Evolutionary conservation across 371 early-diverging fungal genomes (phyloP).

Genomic region (Mycotypha africana): DNA sequence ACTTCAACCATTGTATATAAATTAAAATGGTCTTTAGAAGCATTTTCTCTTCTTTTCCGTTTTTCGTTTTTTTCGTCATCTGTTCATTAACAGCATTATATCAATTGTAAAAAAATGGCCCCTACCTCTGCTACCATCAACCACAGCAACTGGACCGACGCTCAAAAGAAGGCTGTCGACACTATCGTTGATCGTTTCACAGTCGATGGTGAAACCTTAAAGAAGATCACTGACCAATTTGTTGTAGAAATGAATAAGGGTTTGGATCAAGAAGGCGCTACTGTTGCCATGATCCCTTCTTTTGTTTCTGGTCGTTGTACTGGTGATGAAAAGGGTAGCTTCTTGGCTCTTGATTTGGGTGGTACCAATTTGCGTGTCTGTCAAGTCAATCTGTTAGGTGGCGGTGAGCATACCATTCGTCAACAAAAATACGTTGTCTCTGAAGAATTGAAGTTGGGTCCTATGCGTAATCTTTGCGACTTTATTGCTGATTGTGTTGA

Average conservation of each 20-base stretch:
- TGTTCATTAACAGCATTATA: background rate
- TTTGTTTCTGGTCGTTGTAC: constrained; percentile 76
- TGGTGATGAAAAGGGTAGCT: constrained; percentile 81
- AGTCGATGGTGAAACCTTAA: constrained; percentile 46
- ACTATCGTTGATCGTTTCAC: constrained; percentile 50
- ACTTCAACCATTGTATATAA: too few relatives aligned
- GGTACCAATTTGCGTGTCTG: constrained; percentile 93
- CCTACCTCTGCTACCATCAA: too few relatives aligned
- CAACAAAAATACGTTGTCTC: constrained; percentile 72
- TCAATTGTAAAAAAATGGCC: constrained; percentile 5
- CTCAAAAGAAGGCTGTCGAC: constrained; percentile 32
- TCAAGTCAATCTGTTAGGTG: constrained; percentile 69
- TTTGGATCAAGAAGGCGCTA: constrained; percentile 53
- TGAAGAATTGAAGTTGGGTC: constrained; percentile 35
- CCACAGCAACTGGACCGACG: constrained; percentile 18
- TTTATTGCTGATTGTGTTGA: constrained; percentile 86
- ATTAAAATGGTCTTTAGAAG: too few relatives aligned
- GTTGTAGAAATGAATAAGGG: constrained; percentile 72
- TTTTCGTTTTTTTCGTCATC: constrained; percentile 7
- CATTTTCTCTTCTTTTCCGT: too few relatives aligned
- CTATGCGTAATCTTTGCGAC: constrained; percentile 67
- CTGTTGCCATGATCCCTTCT: constrained; percentile 70
- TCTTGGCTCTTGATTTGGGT: constrained; percentile 89
- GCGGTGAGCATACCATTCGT: constrained; percentile 50
- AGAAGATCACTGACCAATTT: constrained; percentile 59